These are phyloP conservation scores for Ceratocystis albifundus DNA, from an alignment of 2,329 filamentous ascomycete species.

Conservation along the genomic window DNA sequence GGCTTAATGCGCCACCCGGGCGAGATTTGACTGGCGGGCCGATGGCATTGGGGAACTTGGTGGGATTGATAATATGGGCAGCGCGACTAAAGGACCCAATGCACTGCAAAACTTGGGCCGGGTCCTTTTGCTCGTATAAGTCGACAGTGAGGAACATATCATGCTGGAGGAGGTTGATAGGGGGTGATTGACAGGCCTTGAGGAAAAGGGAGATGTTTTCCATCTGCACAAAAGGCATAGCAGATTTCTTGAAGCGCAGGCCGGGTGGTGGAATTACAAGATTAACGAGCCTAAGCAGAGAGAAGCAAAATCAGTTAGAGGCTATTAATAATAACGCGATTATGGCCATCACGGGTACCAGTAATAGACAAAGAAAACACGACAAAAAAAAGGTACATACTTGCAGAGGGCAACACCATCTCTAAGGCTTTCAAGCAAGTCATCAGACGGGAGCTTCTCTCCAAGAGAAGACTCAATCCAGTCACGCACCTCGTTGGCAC, in stretches of 20 bases:
- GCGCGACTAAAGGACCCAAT: constrained; percentile 82
- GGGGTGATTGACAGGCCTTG: constrained; percentile 70
- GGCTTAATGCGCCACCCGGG: constrained; percentile 48
- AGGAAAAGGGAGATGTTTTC: constrained; percentile 98
- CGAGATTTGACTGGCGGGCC: constrained; percentile 49
- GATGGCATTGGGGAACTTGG: constrained; percentile 61
- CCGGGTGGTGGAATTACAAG: constrained; percentile 63
- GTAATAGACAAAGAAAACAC: background rate
- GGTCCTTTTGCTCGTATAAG: constrained; percentile 89
- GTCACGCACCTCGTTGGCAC: constrained; percentile 67
- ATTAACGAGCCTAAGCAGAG: constrained; percentile 58
- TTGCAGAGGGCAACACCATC: constrained; percentile 90
- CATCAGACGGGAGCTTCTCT: constrained; percentile 56
- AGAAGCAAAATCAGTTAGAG: background rate
- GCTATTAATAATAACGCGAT: background rate
- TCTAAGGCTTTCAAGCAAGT: constrained; percentile 75
- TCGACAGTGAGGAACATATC: constrained; percentile 97
- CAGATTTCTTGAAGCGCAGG: constrained; percentile 79
- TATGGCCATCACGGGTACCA: background rate
- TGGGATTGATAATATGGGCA: constrained; percentile 62
- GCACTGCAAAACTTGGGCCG: constrained; percentile 89
- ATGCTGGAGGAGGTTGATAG: constrained; percentile 79
- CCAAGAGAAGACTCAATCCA: constrained; percentile 82
- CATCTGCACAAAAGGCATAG: constrained; percentile 99
- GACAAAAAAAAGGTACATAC: constrained; percentile 39